Percentiles rank a stretch among this genome's conserved stretches.
Evolutionary conservation across 495 filamentous ascomycete genomes (phyloP).

Genomic region (Annulohypoxylon stygium): DNA sequence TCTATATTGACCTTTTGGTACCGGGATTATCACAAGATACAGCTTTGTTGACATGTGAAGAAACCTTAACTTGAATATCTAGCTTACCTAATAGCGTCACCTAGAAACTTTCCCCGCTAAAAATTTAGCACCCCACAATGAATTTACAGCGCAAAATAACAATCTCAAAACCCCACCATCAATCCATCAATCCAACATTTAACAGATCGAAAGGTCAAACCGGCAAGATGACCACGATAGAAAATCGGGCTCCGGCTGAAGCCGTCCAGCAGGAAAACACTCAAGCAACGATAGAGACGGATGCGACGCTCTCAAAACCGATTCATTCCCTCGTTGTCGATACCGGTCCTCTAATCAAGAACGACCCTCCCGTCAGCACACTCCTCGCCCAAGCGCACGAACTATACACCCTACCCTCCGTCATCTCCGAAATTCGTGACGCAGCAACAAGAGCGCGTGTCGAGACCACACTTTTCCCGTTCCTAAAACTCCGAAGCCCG

Average conservation of each 20-base stretch:
- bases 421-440: slow-evolving; percentile 91
- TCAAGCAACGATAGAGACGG: slow-evolving; percentile 15
- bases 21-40: not conserved
- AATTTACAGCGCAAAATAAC: slow-evolving; percentile 36
- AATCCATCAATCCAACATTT: slow-evolving; percentile 16
- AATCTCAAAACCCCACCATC: slow-evolving; percentile 40
- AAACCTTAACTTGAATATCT: not conserved
- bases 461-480: slow-evolving; percentile 84
- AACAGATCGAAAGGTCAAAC: not conserved
- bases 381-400: slow-evolving; percentile 80
- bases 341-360: slow-evolving; percentile 90
- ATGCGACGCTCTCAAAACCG: slow-evolving; percentile 63
- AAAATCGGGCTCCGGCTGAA: slow-evolving; percentile 25
- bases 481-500: slow-evolving; percentile 81
- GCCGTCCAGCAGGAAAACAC: not conserved
- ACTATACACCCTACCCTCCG: slow-evolving; percentile 86
- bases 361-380: slow-evolving; percentile 83
- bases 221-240: slow-evolving; percentile 40
- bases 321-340: slow-evolving; percentile 90
- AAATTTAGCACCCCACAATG: slow-evolving; percentile 48
- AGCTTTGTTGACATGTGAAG: not conserved
- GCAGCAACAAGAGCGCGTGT: slow-evolving; percentile 81
- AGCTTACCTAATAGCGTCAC: slow-evolving; percentile 2
- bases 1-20: not conserved
- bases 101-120: slow-evolving; percentile 36